phyloP scores from a whole-genome alignment of 495 filamentous ascomycete species.

The Penicillium arizonense region DNA sequence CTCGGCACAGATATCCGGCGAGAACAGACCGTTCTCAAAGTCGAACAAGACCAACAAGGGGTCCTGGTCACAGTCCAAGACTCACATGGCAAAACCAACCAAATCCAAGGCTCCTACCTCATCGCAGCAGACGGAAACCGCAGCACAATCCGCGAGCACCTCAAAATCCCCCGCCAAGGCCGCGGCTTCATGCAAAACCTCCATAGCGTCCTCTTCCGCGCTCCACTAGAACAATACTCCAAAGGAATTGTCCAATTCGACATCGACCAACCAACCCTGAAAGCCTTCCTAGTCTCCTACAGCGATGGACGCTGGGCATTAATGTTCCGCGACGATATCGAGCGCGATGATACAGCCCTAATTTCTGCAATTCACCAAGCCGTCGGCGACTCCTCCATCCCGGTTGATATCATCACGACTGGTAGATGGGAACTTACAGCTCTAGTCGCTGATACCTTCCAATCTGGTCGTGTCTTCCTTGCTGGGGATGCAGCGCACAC shows the following conservation, averaged over 20 bases:
- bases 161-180: constrained; percentile 28
- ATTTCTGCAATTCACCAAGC: constrained; percentile 15
- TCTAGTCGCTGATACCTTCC: constrained; percentile 26
- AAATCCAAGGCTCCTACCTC: constrained; percentile 25
- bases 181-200: constrained; percentile 33
- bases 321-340: constrained; percentile 26
- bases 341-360: constrained; percentile 19
- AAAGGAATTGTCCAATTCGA: constrained; percentile 23
- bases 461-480: constrained; percentile 39
- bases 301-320: constrained; percentile 29
- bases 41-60: constrained; percentile 19
- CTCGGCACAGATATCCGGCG: constrained; percentile 31
- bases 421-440: constrained; percentile 28
- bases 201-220: constrained; percentile 38
- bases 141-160: constrained; percentile 26
- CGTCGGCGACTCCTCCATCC: constrained; percentile 18
- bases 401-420: constrained; percentile 28
- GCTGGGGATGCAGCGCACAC: constrained; percentile 53
- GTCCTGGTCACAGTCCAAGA: constrained; percentile 17
- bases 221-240: constrained; percentile 23
- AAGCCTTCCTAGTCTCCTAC: constrained; percentile 26
- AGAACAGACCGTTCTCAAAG: constrained; percentile 5
- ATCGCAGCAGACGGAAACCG: constrained; percentile 33
- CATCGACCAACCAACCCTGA: constrained; percentile 19
- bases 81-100: neutral